Evolutionary conservation across 768 basidiomycete genomes (phyloP).

Genomic region (Rhodotorula diobovata): DNA sequence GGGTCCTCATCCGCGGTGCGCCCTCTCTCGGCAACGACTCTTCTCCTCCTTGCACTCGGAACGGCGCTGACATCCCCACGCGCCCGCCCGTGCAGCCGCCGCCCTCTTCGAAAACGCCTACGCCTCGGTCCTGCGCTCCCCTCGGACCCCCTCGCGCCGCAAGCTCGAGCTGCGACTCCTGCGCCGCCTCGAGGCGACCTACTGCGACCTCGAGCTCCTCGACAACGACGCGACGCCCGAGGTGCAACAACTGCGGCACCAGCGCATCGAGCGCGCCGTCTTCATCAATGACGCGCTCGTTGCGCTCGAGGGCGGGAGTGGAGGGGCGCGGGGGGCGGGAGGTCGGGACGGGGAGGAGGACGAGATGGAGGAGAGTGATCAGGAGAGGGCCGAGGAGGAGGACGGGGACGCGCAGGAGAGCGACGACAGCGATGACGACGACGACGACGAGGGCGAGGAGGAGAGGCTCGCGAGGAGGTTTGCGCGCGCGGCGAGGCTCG

Average conservation of each 20-base stretch:
- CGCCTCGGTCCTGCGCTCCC: slow-evolving; percentile 27
- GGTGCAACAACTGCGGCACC: slow-evolving; percentile 21
- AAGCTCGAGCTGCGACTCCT: slow-evolving; percentile 29
- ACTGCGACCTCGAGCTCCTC: slow-evolving; percentile 34
- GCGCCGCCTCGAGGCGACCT: slow-evolving; percentile 35
- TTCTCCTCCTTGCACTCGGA: too few species aligned
- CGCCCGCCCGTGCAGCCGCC: slow-evolving; percentile 20
- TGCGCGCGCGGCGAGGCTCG: not conserved
- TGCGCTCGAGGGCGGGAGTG: slow-evolving; percentile 69
- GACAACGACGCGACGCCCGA: slow-evolving; percentile 35
- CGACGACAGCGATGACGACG: not conserved
- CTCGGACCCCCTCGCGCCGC: not conserved
- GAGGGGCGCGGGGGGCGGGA: too few species aligned
- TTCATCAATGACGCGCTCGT: slow-evolving; percentile 35
- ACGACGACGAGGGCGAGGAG: slow-evolving; percentile 7
- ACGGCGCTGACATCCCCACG: too few species aligned
- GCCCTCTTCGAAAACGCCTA: slow-evolving; percentile 39
- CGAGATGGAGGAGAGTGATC: slow-evolving; percentile 7
- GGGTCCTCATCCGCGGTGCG: slow-evolving; percentile 39
- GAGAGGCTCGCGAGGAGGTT: slow-evolving; percentile 10
- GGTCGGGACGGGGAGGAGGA: slow-evolving; percentile 20
- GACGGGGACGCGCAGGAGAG: slow-evolving; percentile 17
- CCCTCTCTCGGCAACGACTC: not conserved
- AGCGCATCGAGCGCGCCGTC: slow-evolving; percentile 38
- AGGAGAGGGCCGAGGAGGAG: slow-evolving; percentile 13